These are phyloP conservation scores for Sugiyamaella neomexicana DNA, from an alignment of 1,139 yeast genomes.

Conservation along the genomic window DNA sequence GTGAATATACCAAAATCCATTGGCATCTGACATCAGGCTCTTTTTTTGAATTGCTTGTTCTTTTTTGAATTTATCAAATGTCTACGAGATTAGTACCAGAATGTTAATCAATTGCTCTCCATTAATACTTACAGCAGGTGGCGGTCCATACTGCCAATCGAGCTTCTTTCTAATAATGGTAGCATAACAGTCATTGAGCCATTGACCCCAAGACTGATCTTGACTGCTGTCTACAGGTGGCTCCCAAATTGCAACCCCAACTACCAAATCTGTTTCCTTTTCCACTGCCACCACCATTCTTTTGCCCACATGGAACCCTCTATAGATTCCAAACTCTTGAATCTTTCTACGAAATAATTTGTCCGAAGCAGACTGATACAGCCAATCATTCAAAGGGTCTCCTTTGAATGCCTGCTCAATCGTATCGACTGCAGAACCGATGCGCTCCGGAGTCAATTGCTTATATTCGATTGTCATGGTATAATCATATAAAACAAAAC, in stretches of 20 bases:
- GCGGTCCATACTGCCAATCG: conserved; percentile 6
- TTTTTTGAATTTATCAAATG: conserved; percentile 5
- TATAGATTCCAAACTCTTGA: not conserved
- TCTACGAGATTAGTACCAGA: not conserved
- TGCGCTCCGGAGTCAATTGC: not conserved
- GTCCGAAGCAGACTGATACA: not conserved
- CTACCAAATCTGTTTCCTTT: not conserved
- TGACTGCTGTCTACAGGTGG: not conserved
- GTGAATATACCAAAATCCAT: conserved; percentile 12
- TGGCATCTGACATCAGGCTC: not conserved
- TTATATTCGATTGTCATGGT: conserved; percentile 7
- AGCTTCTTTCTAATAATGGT: not conserved
- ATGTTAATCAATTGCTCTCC: not conserved
- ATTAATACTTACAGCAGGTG: conserved; percentile 2
- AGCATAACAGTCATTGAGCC: conserved; percentile 2
- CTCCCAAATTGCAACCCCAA: conserved; percentile 8
- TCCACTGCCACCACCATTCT: conserved; percentile 4
- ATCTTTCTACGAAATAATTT: not conserved
- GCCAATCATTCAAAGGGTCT: conserved; percentile 8
- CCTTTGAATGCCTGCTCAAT: conserved; percentile 10
- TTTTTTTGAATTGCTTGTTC: not conserved
- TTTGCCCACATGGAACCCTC: conserved; percentile 2
- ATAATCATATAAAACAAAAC: not conserved
- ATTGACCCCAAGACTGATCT: conserved; percentile 7
- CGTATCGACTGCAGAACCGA: conserved; percentile 9